Percentiles rank a stretch among this genome's conserved stretches.
Evolutionary conservation across 2,329 filamentous ascomycete species (phyloP).

Genomic region (Fusarium fracticaudum): DNA sequence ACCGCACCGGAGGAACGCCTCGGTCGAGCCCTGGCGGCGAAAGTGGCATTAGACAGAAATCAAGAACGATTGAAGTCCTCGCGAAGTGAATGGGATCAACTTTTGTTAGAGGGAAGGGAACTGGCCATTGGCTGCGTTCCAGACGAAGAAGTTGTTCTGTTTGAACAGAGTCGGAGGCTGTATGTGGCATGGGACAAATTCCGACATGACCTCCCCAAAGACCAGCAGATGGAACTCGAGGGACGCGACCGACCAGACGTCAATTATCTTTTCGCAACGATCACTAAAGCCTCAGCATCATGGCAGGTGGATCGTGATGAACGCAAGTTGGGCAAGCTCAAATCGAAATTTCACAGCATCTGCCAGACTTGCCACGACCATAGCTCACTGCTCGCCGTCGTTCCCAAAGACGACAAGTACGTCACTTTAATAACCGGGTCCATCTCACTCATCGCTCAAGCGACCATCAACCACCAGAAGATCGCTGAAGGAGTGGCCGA

Average conservation of each 20-base stretch:
- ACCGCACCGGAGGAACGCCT: not conserved
- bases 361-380: not conserved
- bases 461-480: not conserved
- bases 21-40: not conserved
- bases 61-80: not conserved
- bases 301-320: not conserved
- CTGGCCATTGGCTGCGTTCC: not conserved
- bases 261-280: accelerated
- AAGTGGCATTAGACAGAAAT: not conserved
- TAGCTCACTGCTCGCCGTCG: not conserved
- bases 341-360: not conserved
- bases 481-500: not conserved
- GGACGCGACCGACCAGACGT: not conserved
- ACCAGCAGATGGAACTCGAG: not conserved
- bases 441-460: not conserved
- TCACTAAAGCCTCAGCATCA: not conserved
- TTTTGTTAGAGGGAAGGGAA: not conserved
- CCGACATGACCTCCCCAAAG: not conserved
- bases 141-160: not conserved
- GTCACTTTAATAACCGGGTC: not conserved
- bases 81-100: not conserved
- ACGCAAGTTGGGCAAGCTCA: not conserved
- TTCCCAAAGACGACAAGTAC: not conserved
- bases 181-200: not conserved
- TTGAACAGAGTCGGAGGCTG: not conserved